Percentiles rank a stretch among this genome's conserved stretches.
These are phyloP conservation scores for Pseudevernia furfuracea DNA, from an alignment of 495 filamentous ascomycete genomes.

Conservation along the genomic window DNA sequence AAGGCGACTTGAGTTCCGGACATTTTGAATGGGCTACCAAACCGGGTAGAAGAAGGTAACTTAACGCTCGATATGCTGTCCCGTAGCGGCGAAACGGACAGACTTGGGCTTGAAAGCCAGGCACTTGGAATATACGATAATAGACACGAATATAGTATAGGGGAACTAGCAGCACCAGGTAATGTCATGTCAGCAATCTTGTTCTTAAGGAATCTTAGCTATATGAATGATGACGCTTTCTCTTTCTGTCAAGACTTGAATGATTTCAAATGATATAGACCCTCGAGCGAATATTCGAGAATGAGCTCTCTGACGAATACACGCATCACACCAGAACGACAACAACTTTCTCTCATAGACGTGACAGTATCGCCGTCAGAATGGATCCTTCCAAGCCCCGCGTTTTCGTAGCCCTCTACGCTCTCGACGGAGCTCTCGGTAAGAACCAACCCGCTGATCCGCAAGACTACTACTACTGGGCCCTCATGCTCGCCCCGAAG, in stretches of 20 bases:
- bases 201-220: not conserved
- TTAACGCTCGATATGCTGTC: not conserved
- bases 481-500: not conserved
- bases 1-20: too few relatives aligned
- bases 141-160: not conserved
- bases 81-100: not conserved
- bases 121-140: not conserved
- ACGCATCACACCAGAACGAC: not conserved
- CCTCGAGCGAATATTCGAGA: not conserved
- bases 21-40: too few relatives aligned
- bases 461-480: not conserved
- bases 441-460: not conserved
- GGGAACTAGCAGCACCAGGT: not conserved
- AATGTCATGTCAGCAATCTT: not conserved
- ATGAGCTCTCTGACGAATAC: not conserved
- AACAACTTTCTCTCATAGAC: not conserved
- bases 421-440: not conserved
- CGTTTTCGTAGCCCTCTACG: not conserved
- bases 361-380: not conserved
- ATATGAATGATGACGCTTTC: not conserved
- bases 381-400: not conserved
- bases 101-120: not conserved
- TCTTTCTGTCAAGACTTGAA: not conserved
- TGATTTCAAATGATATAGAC: not conserved
- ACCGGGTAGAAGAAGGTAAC: too few relatives aligned